phyloP scores from a whole-genome alignment of 306 rosid species.

The Cicer bijugum region DNA sequence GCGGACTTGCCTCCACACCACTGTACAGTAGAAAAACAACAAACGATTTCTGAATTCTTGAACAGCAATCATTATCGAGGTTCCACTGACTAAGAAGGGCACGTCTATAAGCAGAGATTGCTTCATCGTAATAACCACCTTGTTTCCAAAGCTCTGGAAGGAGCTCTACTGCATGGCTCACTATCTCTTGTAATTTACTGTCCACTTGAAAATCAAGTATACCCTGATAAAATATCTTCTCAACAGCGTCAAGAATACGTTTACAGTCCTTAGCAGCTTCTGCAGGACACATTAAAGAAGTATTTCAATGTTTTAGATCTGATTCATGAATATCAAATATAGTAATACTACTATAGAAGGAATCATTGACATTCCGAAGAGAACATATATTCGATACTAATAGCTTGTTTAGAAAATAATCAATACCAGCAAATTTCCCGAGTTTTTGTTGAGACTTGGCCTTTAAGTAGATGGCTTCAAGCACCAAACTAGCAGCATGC shows the following conservation, averaged over 20 bases:
- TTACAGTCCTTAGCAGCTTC: conserved; percentile 89
- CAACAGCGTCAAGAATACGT: conserved; percentile 82
- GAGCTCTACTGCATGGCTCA: conserved; percentile 88
- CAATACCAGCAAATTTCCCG: conserved; percentile 70
- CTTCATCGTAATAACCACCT: conserved; percentile 69
- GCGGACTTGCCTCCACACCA: conserved; percentile 91
- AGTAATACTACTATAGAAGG: background rate
- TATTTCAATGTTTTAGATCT: conserved; percentile 39
- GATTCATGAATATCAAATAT: conserved; percentile 18
- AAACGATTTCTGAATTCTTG: conserved; percentile 87
- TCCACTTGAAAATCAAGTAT: conserved; percentile 85
- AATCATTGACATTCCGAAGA: conserved; percentile 36
- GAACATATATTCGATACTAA: background rate
- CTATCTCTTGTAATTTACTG: conserved; percentile 77
- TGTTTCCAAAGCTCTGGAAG: conserved; percentile 94
- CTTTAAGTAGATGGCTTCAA: conserved; percentile 96
- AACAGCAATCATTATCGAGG: conserved; percentile 76
- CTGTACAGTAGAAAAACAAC: conserved; percentile 76
- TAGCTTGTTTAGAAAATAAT: background rate
- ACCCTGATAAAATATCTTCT: conserved; percentile 79
- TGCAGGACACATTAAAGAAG: conserved; percentile 55
- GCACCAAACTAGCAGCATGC: conserved; percentile 91
- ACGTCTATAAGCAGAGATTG: conserved; percentile 77
- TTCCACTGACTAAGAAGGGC: conserved; percentile 94
- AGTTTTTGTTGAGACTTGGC: conserved; percentile 88